phyloP scores from a whole-genome alignment of 2,329 filamentous ascomycete genomes.

The Talaromyces sp. region DNA sequence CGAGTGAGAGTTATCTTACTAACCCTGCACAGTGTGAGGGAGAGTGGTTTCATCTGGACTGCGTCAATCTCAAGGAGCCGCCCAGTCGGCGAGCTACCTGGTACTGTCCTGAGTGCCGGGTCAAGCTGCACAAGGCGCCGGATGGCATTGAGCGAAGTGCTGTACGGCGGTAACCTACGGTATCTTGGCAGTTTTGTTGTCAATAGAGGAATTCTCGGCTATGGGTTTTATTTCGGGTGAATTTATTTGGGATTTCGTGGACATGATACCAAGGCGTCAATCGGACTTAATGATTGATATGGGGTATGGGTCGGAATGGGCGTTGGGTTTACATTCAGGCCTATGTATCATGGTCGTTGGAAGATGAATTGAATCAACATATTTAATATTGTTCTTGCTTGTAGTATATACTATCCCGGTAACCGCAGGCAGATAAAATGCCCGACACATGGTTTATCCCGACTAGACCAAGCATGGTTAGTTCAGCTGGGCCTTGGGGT shows the following conservation, averaged over 20 bases:
- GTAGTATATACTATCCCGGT: neutral
- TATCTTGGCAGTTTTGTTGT: neutral
- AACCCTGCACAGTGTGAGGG: slow-evolving; percentile 51
- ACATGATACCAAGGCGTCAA: slow-evolving; percentile 10
- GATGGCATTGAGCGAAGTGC: slow-evolving; percentile 36
- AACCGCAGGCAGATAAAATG: neutral
- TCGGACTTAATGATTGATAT: slow-evolving; percentile 2
- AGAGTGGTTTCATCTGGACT: slow-evolving; percentile 63
- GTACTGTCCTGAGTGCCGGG: slow-evolving; percentile 60
- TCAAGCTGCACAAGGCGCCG: slow-evolving; percentile 41
- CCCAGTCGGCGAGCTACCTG: slow-evolving; percentile 59
- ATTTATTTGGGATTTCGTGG: slow-evolving; percentile 4
- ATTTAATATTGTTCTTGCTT: neutral
- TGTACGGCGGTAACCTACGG: slow-evolving; percentile 21
- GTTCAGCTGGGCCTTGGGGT: too few species aligned
- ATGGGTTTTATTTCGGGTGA: neutral
- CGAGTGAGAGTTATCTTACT: slow-evolving; percentile 8
- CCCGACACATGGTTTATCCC: neutral
- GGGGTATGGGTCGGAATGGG: neutral
- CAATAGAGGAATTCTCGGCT: neutral
- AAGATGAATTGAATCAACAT: neutral
- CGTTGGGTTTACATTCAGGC: neutral
- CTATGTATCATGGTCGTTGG: neutral
- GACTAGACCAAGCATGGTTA: neutral
- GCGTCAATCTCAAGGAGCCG: slow-evolving; percentile 53